A percentile compares a stretch with the other conserved stretches of the same genome.
Evolutionary conservation across 2,329 filamentous ascomycete species (phyloP).

Genomic region (Neoarthrinium moseri): DNA sequence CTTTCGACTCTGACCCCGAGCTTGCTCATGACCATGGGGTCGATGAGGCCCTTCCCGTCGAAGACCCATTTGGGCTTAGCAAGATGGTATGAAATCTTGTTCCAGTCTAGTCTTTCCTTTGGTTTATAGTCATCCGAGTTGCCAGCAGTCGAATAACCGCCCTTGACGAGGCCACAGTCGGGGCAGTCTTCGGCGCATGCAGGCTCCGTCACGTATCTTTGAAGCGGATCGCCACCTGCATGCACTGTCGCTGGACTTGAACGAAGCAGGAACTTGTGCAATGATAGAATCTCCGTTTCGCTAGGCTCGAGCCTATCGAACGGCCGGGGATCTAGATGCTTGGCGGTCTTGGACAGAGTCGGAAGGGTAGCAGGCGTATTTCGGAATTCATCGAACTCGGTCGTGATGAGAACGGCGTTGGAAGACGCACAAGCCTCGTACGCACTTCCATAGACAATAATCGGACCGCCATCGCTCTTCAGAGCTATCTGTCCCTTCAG

Average conservation of each 20-base stretch:
- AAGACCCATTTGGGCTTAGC: conserved; percentile 55
- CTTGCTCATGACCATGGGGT: conserved; percentile 45
- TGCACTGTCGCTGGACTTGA: conserved; percentile 17
- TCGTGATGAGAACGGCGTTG: conserved; percentile 53
- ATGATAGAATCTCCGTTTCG: conserved; percentile 45
- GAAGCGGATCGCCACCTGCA: conserved; percentile 40
- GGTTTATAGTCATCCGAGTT: conserved; percentile 43
- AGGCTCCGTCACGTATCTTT: conserved; percentile 43
- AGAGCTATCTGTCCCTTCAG: conserved; percentile 31
- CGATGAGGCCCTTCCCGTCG: conserved; percentile 54
- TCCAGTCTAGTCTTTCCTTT: conserved; percentile 52
- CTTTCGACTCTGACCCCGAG: conserved; percentile 53
- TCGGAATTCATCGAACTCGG: conserved; percentile 51
- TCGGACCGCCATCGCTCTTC: conserved; percentile 38
- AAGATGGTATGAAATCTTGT: conserved; percentile 47
- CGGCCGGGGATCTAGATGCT: conserved; percentile 42
- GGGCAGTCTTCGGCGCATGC: conserved; percentile 44
- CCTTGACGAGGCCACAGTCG: conserved; percentile 45
- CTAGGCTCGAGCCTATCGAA: conserved; percentile 35
- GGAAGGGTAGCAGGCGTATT: conserved; percentile 27
- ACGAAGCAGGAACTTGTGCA: conserved; percentile 46
- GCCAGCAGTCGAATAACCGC: conserved; percentile 40
- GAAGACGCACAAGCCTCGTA: conserved; percentile 49
- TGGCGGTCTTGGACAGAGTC: conserved; percentile 14
- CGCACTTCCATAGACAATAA: conserved; percentile 46